Evolutionary conservation across 192 early-diverging fungal genomes (phyloP).

Genomic region (Diversispora eburnea): DNA sequence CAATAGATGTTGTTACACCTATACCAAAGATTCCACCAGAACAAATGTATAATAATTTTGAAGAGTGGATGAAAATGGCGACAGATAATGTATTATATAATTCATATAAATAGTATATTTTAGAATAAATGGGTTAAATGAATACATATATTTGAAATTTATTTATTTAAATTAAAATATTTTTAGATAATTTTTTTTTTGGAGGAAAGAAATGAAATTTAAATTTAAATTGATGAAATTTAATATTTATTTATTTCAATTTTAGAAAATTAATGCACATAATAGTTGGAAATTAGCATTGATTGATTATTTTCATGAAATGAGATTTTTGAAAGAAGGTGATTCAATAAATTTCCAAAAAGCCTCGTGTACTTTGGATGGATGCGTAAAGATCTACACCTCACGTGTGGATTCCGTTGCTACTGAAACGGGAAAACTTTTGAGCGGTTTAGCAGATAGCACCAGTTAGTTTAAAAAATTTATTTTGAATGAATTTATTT

Average conservation of each 20-base stretch:
- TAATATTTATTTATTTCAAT: too few species aligned
- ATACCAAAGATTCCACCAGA: constrained; percentile 34
- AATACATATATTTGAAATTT: not conserved
- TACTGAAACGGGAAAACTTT: constrained; percentile 82
- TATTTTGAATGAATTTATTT: not conserved
- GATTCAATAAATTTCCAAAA: constrained; percentile 98
- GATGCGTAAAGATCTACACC: constrained; percentile 95
- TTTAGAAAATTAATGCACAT: constrained; percentile 87
- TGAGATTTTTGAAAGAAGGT: constrained; percentile 89
- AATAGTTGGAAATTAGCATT: constrained; percentile 97
- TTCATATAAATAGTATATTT: not conserved
- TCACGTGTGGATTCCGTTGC: constrained; percentile 97
- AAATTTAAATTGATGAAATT: too few species aligned
- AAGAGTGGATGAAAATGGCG: constrained; percentile 97
- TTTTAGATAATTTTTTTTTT: too few species aligned
- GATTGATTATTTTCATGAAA: constrained; percentile 98
- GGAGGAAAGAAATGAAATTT: too few species aligned
- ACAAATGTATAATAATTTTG: constrained; percentile 55
- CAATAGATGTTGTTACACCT: constrained; percentile 18
- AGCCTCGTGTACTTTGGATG: constrained; percentile 94
- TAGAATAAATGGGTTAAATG: too few species aligned
- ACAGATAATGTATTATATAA: constrained; percentile 75
- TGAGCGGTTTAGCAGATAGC: constrained; percentile 81
- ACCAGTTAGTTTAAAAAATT: constrained; percentile 40
- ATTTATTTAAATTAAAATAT: not conserved